These are phyloP conservation scores for Xanthoconium separans DNA, from an alignment of 1,284 basidiomycete species.

Conservation along the genomic window DNA sequence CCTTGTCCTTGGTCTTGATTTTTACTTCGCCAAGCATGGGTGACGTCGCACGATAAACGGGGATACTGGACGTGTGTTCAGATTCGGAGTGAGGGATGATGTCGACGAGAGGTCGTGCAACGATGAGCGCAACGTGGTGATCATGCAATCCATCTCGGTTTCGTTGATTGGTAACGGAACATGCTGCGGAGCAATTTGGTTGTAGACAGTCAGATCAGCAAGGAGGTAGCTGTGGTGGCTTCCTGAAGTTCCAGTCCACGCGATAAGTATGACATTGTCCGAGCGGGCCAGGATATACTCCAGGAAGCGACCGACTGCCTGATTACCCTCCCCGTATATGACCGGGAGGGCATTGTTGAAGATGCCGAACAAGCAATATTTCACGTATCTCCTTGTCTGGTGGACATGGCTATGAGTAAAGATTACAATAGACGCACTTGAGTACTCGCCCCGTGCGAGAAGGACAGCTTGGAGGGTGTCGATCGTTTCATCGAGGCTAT, in stretches of 20 bases:
- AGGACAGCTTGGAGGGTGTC: not conserved
- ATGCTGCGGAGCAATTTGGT: no score
- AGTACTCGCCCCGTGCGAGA: not conserved
- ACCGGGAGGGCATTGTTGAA: conserved; percentile 7
- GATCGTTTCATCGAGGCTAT: not conserved
- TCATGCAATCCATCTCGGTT: no score
- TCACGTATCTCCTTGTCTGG: not conserved
- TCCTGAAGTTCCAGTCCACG: no score
- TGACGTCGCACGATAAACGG: not conserved
- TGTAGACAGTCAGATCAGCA: no score
- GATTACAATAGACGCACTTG: not conserved
- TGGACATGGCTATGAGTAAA: not conserved
- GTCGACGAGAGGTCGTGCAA: no score
- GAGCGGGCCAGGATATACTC: not conserved
- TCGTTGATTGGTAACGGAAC: no score
- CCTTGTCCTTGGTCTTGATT: not conserved
- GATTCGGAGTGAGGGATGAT: no score
- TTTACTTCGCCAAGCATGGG: not conserved
- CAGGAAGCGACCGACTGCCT: conserved; percentile 5
- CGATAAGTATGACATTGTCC: no score
- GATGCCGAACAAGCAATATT: conserved; percentile 11
- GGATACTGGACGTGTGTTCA: not conserved
- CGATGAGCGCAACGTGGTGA: no score
- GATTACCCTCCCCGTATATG: conserved; percentile 13
- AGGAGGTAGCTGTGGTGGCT: no score